These are phyloP conservation scores for Spinacia oleracea DNA, from an alignment of 179 eudicot genomes.

Conservation along the genomic window DNA sequence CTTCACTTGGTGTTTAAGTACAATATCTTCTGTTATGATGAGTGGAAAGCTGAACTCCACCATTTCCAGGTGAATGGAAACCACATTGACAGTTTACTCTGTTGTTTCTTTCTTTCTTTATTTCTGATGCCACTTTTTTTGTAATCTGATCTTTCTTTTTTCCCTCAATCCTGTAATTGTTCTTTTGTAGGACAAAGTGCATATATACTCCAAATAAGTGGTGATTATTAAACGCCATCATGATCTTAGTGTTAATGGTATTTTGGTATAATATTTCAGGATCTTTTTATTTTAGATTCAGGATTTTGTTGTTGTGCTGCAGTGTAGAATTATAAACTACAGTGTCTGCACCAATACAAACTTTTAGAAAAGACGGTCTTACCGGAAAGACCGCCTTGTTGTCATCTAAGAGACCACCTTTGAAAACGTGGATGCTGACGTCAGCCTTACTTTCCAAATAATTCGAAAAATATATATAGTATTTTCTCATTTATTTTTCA, in stretches of 20 bases:
- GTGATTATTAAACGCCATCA: not conserved
- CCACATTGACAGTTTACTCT: slow-evolving; percentile 4
- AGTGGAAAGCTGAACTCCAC: slow-evolving; percentile 5
- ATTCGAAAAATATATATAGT: too few species aligned
- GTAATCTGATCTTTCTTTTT: not conserved
- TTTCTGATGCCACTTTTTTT: not conserved
- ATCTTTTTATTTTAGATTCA: not conserved
- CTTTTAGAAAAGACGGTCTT: too few species aligned
- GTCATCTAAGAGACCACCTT: too few species aligned
- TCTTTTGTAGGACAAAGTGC: slow-evolving; percentile 1
- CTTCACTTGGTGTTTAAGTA: not conserved
- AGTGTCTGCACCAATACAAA: not conserved
- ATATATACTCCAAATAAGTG: slow-evolving; percentile 5
- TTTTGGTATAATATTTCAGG: not conserved
- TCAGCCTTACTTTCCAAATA: too few species aligned
- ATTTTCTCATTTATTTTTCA: too few species aligned
- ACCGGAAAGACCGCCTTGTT: too few species aligned
- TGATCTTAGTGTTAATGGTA: not conserved
- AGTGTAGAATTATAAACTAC: not conserved
- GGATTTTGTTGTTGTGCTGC: not conserved
- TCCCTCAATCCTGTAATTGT: not conserved
- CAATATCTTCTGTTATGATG: not conserved
- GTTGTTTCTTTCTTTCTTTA: slow-evolving; percentile 9
- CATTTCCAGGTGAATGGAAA: slow-evolving; percentile 17
- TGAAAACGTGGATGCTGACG: too few species aligned